phyloP scores from a whole-genome alignment of 2,329 filamentous ascomycete species.

The Penicillium sp. region DNA sequence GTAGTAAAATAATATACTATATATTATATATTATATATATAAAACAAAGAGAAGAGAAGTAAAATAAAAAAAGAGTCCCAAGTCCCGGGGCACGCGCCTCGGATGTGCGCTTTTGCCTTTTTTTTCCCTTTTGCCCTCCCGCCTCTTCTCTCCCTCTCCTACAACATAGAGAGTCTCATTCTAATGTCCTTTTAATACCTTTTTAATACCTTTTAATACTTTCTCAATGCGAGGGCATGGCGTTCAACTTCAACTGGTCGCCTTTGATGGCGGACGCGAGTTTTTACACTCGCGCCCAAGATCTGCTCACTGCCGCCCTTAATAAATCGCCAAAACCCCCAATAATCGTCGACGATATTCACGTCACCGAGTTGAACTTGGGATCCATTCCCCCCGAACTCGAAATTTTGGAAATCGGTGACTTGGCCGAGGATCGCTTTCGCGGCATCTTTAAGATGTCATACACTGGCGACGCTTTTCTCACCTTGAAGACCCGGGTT shows the following conservation, averaged over 20 bases:
- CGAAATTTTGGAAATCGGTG: conserved; percentile 95
- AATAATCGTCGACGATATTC: conserved; percentile 98
- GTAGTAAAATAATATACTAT: too few relatives aligned
- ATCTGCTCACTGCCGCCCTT: conserved; percentile 85
- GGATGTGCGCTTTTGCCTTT: neutral
- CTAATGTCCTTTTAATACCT: conserved; percentile 1
- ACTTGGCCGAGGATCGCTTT: conserved; percentile 92
- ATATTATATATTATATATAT: too few relatives aligned
- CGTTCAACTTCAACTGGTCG: conserved; percentile 99
- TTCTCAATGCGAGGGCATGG: conserved; percentile 54
- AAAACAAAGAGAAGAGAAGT: neutral
- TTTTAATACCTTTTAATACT: neutral
- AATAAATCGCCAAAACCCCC: conserved; percentile 98
- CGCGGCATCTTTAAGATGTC: conserved; percentile 99
- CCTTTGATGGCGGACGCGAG: conserved; percentile 89
- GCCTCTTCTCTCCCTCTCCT: neutral
- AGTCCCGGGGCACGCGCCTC: neutral
- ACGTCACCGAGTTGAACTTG: conserved; percentile 94
- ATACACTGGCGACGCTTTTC: conserved; percentile 86
- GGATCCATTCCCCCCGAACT: conserved; percentile 88
- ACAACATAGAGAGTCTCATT: neutral
- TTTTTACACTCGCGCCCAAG: conserved; percentile 81
- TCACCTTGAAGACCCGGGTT: conserved; percentile 90
- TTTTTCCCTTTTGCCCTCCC: conserved; percentile 6
- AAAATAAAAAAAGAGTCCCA: too few relatives aligned